Evolutionary conservation across 495 filamentous ascomycete species (phyloP).

Genomic region (Thozetella sp.): DNA sequence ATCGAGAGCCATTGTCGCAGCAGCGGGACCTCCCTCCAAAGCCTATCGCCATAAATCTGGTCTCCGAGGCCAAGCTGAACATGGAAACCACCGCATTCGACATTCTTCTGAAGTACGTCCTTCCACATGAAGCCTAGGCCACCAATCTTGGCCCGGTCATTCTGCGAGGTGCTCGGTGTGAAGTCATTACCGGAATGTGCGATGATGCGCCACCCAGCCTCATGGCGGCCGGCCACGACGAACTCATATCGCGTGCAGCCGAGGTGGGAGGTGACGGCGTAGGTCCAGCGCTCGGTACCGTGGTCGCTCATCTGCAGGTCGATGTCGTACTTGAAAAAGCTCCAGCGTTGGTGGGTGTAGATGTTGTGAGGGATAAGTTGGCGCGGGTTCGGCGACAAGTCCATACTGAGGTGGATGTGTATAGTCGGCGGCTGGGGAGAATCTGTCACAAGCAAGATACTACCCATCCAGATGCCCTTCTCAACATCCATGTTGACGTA

Average conservation of each 20-base stretch:
- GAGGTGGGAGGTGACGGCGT: slow-evolving; percentile 94
- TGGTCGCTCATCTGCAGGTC: slow-evolving; percentile 87
- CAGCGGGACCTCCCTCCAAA: slow-evolving; percentile 94
- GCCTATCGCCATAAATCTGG: slow-evolving; percentile 92
- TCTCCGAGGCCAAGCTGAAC: slow-evolving; percentile 88
- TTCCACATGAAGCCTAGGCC: slow-evolving; percentile 98
- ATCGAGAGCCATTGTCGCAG: slow-evolving; percentile 93
- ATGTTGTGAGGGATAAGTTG: slow-evolving; percentile 87
- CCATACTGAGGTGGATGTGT: slow-evolving; percentile 88
- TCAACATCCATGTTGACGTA: slow-evolving; percentile 98
- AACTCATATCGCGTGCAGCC: slow-evolving; percentile 98
- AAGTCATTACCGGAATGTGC: slow-evolving; percentile 97
- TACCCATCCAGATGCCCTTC: slow-evolving; percentile 84
- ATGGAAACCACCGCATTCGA: slow-evolving; percentile 94
- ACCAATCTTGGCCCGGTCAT: slow-evolving; percentile 81
- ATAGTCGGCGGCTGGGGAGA: slow-evolving; percentile 94
- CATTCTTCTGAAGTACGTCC: slow-evolving; percentile 95
- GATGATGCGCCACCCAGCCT: slow-evolving; percentile 96
- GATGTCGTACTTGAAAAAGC: slow-evolving; percentile 94
- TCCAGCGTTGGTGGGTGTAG: slow-evolving; percentile 87
- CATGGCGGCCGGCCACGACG: slow-evolving; percentile 87
- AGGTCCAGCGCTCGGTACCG: slow-evolving; percentile 89
- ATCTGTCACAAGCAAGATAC: slow-evolving; percentile 78
- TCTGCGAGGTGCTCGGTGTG: slow-evolving; percentile 78
- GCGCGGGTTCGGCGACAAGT: slow-evolving; percentile 89